These are phyloP conservation scores for Petunia hybrid DNA, from an alignment of 305 asterid genomes.

Conservation along the genomic window DNA sequence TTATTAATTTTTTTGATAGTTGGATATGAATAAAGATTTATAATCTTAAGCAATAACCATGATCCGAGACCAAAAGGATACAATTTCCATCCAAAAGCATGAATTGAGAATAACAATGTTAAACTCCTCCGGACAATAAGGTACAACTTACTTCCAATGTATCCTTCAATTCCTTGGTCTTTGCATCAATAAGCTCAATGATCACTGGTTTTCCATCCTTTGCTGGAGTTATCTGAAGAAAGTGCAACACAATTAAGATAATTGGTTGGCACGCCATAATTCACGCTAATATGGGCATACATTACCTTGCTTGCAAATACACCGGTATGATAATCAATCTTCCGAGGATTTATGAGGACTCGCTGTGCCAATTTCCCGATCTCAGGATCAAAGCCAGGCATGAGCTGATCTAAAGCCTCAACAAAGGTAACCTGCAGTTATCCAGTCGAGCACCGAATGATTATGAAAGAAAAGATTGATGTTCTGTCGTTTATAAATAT, in stretches of 20 bases:
- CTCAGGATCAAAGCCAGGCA: slow-evolving; percentile 99
- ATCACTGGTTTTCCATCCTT: slow-evolving; percentile 94
- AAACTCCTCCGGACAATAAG: neutral
- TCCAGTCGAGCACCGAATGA: slow-evolving; percentile 44
- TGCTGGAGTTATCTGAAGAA: slow-evolving; percentile 83
- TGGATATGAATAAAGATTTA: slow-evolving; percentile 33
- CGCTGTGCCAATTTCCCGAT: slow-evolving; percentile 93
- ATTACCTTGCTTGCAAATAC: slow-evolving; percentile 97
- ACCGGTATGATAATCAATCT: slow-evolving; percentile 87
- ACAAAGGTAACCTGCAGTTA: slow-evolving; percentile 78
- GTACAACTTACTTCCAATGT: slow-evolving; percentile 66
- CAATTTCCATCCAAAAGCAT: slow-evolving; percentile 22
- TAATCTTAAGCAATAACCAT: slow-evolving; percentile 28
- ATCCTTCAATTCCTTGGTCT: slow-evolving; percentile 92
- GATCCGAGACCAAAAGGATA: slow-evolving; percentile 20
- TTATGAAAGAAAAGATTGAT: slow-evolving; percentile 24
- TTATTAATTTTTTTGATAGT: slow-evolving; percentile 34
- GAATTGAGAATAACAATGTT: slow-evolving; percentile 1
- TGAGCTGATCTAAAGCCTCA: slow-evolving; percentile 95
- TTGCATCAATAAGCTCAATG: slow-evolving; percentile 94
- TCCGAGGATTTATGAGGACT: slow-evolving; percentile 90
- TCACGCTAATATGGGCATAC: slow-evolving; percentile 18
- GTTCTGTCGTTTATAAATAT: neutral
- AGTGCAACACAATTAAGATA: slow-evolving; percentile 27
- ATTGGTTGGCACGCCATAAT: neutral